These are phyloP conservation scores for Cryphonectria radicalis DNA, from an alignment of 2,329 filamentous ascomycete species.

Conservation along the genomic window DNA sequence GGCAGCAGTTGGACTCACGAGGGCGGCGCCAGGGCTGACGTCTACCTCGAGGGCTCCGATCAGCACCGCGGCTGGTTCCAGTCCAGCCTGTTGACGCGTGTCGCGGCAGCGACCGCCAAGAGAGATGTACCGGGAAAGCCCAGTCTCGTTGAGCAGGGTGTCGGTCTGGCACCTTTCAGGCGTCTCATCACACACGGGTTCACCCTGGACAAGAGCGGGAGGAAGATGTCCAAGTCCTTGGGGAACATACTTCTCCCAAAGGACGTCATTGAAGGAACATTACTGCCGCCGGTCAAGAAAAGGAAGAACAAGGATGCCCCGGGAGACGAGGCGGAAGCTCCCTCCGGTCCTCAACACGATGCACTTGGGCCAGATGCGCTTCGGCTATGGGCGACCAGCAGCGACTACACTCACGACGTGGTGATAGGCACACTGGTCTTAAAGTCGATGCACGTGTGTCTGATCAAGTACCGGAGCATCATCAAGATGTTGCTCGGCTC, in stretches of 20 bases:
- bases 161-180: conserved; percentile 71
- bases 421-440: conserved; percentile 79
- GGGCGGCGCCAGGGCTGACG: conserved; percentile 64
- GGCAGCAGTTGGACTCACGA: conserved; percentile 85
- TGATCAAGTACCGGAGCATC: conserved; percentile 87
- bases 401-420: conserved; percentile 89
- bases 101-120: conserved; percentile 63
- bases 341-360: conserved; percentile 52
- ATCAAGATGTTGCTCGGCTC: conserved; percentile 89
- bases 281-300: conserved; percentile 71
- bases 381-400: conserved; percentile 87
- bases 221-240: conserved; percentile 98
- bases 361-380: conserved; percentile 84
- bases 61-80: conserved; percentile 99
- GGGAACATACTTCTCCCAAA: conserved; percentile 84
- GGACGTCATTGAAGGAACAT: conserved; percentile 82
- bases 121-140: conserved; percentile 34
- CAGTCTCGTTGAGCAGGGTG: conserved; percentile 39
- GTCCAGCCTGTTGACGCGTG: conserved; percentile 86
- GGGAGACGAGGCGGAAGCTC: conserved; percentile 41
- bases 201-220: conserved; percentile 84
- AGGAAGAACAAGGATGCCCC: conserved; percentile 58
- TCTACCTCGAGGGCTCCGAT: conserved; percentile 93
- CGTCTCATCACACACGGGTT: conserved; percentile 96
- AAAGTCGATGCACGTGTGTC: conserved; percentile 71